These are phyloP conservation scores for Grosmannia serpens DNA, from an alignment of 2,329 filamentous ascomycete species.

Conservation along the genomic window DNA sequence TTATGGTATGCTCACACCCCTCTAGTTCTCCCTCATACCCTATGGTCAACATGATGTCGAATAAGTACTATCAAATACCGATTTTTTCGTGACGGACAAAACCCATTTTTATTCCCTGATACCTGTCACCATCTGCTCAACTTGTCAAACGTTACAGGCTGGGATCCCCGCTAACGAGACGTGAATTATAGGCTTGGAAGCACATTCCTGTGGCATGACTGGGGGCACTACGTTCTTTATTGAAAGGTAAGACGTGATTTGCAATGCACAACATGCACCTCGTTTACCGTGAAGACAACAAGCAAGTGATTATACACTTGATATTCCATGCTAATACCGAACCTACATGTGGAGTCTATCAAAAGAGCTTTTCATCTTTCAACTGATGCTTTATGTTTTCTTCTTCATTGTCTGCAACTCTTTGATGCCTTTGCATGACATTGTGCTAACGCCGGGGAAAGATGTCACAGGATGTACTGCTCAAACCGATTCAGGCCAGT, in stretches of 20 bases:
- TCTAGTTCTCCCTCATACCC: not conserved
- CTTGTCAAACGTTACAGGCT: not conserved
- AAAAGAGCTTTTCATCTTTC: slow-evolving; percentile 76
- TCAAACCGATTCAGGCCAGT: slow-evolving; percentile 2
- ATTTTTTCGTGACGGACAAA: slow-evolving; percentile 19
- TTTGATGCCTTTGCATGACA: not conserved
- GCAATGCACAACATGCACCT: not conserved
- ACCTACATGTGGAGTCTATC: slow-evolving; percentile 51
- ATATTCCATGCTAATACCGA: slow-evolving; percentile 74
- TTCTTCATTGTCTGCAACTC: slow-evolving; percentile 6
- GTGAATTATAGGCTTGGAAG: not conserved
- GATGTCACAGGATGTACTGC: not conserved
- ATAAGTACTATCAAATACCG: slow-evolving; percentile 33
- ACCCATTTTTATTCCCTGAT: not conserved
- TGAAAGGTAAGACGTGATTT: slow-evolving; percentile 7
- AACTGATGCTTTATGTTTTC: slow-evolving; percentile 45
- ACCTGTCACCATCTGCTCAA: not conserved
- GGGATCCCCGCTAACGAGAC: not conserved
- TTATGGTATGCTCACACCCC: not conserved
- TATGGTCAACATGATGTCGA: slow-evolving; percentile 26
- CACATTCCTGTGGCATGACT: not conserved
- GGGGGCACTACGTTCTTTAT: not conserved
- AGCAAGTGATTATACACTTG: slow-evolving; percentile 50
- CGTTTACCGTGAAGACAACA: not conserved
- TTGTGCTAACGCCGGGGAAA: slow-evolving; percentile 11